Evolutionary conservation across 2,329 filamentous ascomycete genomes (phyloP).

Genomic region (Curvularia lunata): DNA sequence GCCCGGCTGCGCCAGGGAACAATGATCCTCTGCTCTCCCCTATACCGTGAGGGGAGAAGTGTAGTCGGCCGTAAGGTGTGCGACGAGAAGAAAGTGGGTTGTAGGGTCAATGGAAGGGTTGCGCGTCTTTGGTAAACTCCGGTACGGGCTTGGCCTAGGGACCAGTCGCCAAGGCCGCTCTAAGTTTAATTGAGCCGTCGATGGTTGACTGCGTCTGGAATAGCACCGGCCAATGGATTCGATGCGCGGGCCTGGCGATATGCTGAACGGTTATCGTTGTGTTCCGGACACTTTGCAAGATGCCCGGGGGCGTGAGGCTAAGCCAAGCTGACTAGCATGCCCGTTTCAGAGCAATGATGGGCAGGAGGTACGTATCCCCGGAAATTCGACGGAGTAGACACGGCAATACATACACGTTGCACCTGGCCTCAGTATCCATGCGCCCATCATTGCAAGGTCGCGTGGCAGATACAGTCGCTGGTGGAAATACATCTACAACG

Average conservation of each 20-base stretch:
- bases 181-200: conserved; percentile 33
- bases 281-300: conserved; percentile 30
- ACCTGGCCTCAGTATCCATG: neutral
- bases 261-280: conserved; percentile 12
- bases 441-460: neutral
- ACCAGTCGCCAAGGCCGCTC: conserved; percentile 46
- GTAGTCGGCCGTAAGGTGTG: conserved; percentile 24
- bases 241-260: conserved; percentile 27
- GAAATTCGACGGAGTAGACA: conserved; percentile 6
- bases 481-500: neutral
- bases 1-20: conserved; percentile 28
- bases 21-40: conserved; percentile 18
- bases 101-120: conserved; percentile 21
- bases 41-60: conserved; percentile 9
- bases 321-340: conserved; percentile 37
- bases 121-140: conserved; percentile 29
- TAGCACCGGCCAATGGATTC: conserved; percentile 33
- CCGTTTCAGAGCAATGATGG: conserved; percentile 41
- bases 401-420: neutral
- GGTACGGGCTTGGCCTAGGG: conserved; percentile 37
- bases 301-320: conserved; percentile 18
- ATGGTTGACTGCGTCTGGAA: conserved; percentile 32
- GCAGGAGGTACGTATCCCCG: conserved; percentile 23
- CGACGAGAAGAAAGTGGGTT: conserved; percentile 8
- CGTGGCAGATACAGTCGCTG: conserved; percentile 7